These are phyloP conservation scores for Lagenaria siceraria DNA, from an alignment of 306 rosid species.

Conservation along the genomic window DNA sequence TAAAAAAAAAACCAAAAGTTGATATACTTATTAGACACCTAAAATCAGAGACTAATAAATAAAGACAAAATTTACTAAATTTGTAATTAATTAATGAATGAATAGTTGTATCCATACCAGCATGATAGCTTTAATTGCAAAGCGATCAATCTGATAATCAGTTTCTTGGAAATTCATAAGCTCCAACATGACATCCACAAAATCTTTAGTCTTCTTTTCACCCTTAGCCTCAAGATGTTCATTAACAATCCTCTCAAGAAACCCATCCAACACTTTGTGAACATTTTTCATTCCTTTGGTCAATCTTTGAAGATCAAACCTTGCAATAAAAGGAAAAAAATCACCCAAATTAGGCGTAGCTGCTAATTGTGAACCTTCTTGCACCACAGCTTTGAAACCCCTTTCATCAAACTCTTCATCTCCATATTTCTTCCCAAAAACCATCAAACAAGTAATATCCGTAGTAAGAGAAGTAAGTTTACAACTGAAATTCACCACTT, in stretches of 20 bases:
- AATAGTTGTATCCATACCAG: slow-evolving; percentile 13
- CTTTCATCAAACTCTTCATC: slow-evolving; percentile 34
- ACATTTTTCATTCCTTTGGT: slow-evolving; percentile 26
- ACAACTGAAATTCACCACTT: slow-evolving; percentile 33
- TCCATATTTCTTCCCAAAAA: slow-evolving; percentile 41
- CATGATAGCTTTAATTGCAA: slow-evolving; percentile 26
- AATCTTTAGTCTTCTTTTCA: slow-evolving; percentile 22
- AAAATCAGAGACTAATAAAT: no score
- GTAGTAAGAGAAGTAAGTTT: slow-evolving; percentile 21
- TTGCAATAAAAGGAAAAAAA: slow-evolving; percentile 33
- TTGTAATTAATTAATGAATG: no score
- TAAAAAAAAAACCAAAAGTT: no score
- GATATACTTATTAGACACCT: no score
- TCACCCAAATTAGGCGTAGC: slow-evolving; percentile 38
- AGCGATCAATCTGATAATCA: slow-evolving; percentile 22
- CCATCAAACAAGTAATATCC: slow-evolving; percentile 36
- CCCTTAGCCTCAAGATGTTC: slow-evolving; percentile 8
- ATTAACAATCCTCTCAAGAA: slow-evolving; percentile 19
- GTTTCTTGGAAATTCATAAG: slow-evolving; percentile 22
- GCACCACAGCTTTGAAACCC: slow-evolving; percentile 35
- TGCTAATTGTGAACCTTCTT: slow-evolving; percentile 19
- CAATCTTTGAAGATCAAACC: slow-evolving; percentile 48
- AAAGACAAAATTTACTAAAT: no score
- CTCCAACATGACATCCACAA: slow-evolving; percentile 21
- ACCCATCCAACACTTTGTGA: slow-evolving; percentile 31